Base-by-base conservation (phyloP, 2,329 filamentous ascomycete genomes). In the Lasiodiplodia sp. region DNA sequence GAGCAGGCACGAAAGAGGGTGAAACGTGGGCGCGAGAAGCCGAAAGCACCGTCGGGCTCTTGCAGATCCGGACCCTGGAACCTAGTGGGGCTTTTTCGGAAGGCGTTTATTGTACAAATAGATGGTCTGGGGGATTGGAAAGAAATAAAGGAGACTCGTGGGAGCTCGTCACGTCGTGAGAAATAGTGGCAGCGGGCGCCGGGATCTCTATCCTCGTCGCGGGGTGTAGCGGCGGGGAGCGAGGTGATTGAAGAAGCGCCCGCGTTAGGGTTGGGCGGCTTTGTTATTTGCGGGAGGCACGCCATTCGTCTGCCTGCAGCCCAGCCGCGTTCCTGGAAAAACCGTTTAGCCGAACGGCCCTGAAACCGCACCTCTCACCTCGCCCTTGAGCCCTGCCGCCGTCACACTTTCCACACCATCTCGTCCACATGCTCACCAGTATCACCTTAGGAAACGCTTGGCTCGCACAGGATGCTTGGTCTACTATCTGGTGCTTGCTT, bases 41-140 rank as follows among this genome's bases (percentile, higher is more conserved):
- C 60, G 60, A 52, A 64, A 64, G 60, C 60, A 64, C 60, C 60
- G 60, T 64, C 60, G 60, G 60, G 60, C 47, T 64, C 44, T 64
- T 64, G 60, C 60, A 64, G 60, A 52, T 52, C 44, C 44, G 40
- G 60, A 52, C 60, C 60, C 60, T 64, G 60, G 47, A n/a, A 52
- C 44, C 44, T 52, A 52, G 60, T 64, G 60, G 60, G 60, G 60
- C 47, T 7, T 37, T 18, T 12, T 16, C 25, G 18, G 7, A 47
- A n/a, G 14, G n/a, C 14, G 47, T 40, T n/a, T 53, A 64, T 38
- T 51, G 44, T 64, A 64, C 60, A 64, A 21, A 47, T 16, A n/a
- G 47, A 23, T 23, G 23, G 28, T 21, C 14, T 38, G 23, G 21
- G 23, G 34, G 25, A 18, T 31, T 37, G 21, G 37, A 52, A 25